Evolutionary conservation across 2,329 filamentous ascomycete species (phyloP).

Genomic region (Sarocladium oryzae): DNA sequence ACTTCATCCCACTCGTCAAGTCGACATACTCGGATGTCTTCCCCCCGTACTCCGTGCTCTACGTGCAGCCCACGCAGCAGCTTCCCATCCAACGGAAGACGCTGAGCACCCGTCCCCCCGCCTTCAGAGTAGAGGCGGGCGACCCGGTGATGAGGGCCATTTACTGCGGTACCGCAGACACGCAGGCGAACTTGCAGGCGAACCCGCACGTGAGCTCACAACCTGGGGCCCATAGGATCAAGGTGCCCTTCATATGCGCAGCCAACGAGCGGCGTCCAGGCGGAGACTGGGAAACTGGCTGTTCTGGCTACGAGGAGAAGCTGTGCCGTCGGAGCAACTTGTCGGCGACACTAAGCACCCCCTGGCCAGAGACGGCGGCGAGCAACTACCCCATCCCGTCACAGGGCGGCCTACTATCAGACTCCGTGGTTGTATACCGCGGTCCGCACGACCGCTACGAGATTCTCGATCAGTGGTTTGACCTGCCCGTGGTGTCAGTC

Average conservation of each 20-base stretch:
- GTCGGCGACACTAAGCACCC: conserved; percentile 59
- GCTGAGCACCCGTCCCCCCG: conserved; percentile 31
- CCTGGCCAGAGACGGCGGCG: conserved; percentile 40
- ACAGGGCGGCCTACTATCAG: conserved; percentile 63
- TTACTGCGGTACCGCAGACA: conserved; percentile 41
- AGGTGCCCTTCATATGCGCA: conserved; percentile 62
- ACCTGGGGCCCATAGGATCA: conserved; percentile 25
- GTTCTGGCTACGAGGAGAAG: conserved; percentile 51
- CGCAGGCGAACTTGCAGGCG: conserved; percentile 25
- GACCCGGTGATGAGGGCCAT: conserved; percentile 57
- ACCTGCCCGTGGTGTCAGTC: conserved; percentile 67
- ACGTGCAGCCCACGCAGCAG: conserved; percentile 43
- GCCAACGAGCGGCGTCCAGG: conserved; percentile 72
- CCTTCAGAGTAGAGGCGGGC: conserved; percentile 44
- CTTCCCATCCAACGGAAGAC: conserved; percentile 32
- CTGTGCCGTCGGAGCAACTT: conserved; percentile 70
- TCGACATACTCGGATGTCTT: conserved; percentile 47
- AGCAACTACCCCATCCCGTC: conserved; percentile 66
- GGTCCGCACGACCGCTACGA: conserved; percentile 62
- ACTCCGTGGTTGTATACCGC: conserved; percentile 66
- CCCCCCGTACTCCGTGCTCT: conserved; percentile 54
- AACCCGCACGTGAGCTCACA: conserved; percentile 31
- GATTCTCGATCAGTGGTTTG: conserved; percentile 46
- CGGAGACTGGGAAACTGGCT: conserved; percentile 70
- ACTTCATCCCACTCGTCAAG: conserved; percentile 60